Percentiles rank a stretch among this genome's conserved stretches.
Evolutionary conservation across 2,329 filamentous ascomycete species (phyloP).

Genomic region (Pseudocercospora fijiensis): DNA sequence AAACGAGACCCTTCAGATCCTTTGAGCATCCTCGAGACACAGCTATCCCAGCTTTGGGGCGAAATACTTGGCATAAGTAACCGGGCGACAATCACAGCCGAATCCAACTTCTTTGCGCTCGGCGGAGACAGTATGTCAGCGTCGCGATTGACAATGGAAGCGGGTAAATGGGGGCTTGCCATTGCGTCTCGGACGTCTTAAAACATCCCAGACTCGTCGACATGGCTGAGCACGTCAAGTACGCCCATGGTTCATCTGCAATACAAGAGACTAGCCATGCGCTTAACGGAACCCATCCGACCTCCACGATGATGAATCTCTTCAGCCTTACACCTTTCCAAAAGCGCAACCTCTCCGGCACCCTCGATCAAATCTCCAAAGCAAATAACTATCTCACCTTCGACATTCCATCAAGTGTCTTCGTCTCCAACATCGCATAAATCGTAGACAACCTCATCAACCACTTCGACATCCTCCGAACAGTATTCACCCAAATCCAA

Average conservation of each 20-base stretch:
- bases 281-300: neutral
- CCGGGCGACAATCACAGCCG: conserved; percentile 11
- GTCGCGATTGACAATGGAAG: neutral
- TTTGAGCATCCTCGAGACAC: conserved; percentile 12
- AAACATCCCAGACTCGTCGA: conserved; percentile 9
- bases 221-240: conserved; percentile 16
- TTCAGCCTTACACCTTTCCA: conserved; percentile 9
- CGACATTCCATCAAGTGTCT: conserved; percentile 9
- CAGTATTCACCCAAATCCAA: conserved; percentile 11
- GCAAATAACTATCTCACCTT: conserved; percentile 15
- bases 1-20: neutral
- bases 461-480: conserved; percentile 17
- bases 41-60: conserved; percentile 15
- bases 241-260: conserved; percentile 12
- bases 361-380: neutral
- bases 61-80: conserved; percentile 15
- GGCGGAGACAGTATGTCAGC: conserved; percentile 10
- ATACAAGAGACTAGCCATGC: neutral
- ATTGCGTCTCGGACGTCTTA: conserved; percentile 9
- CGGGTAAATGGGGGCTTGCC: conserved; percentile 12
- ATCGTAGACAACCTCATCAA: conserved; percentile 11
- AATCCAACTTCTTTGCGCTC: conserved; percentile 11
- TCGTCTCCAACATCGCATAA: neutral
- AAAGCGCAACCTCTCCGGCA: conserved; percentile 1
- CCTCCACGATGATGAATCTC: conserved; percentile 3